Evolutionary conservation across 2,329 filamentous ascomycete genomes (phyloP).

Genomic region (Cordyceps fumosorosea): DNA sequence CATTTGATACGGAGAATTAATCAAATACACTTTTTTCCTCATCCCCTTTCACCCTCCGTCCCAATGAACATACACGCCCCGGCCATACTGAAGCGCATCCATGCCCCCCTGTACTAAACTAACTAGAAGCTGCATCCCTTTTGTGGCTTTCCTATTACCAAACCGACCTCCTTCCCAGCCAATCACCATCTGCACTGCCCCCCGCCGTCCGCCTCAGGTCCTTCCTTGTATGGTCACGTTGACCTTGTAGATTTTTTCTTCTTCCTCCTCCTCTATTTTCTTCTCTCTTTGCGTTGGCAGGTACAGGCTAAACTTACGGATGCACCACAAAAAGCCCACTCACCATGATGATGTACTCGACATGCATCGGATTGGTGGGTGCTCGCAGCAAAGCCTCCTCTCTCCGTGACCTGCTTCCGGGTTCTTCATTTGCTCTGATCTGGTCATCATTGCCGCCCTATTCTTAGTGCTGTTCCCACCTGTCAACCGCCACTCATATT

Average conservation of each 20-base stretch:
- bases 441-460: not conserved
- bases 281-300: too few relatives aligned
- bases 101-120: not conserved
- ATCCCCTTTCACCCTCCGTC: not conserved
- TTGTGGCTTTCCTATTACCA: constrained; percentile 8
- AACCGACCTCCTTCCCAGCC: constrained; percentile 1
- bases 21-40: not conserved
- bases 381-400: not conserved
- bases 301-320: too few relatives aligned
- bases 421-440: not conserved
- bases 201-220: not conserved
- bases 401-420: not conserved
- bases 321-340: too few relatives aligned
- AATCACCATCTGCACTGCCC: not conserved
- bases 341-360: not conserved
- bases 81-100: not conserved
- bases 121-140: not conserved
- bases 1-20: not conserved
- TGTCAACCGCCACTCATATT: not conserved
- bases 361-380: not conserved
- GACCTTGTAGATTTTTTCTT: constrained; percentile 4
- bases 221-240: constrained; percentile 7
- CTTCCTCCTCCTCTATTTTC: not conserved
- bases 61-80: not conserved
- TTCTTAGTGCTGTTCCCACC: not conserved